Percentiles rank a stretch among this genome's conserved stretches.
These are phyloP conservation scores for Blastobotrys buckinghamii DNA, from an alignment of 1,139 yeast genomes.

Conservation along the genomic window DNA sequence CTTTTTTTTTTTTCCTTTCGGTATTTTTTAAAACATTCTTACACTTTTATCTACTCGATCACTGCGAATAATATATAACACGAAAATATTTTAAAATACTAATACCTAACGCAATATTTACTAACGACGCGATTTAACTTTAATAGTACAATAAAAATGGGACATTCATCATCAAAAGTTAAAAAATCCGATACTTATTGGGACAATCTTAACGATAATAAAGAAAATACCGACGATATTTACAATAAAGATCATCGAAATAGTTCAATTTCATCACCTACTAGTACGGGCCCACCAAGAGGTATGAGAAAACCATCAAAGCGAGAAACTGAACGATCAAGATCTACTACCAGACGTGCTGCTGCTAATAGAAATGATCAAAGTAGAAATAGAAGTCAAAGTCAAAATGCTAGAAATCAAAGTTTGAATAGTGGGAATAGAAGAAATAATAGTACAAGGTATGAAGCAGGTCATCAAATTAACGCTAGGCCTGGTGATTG, in stretches of 20 bases:
- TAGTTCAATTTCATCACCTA: neutral
- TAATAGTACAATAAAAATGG: no score
- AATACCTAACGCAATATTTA: no score
- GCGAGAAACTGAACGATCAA: neutral
- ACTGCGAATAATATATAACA: no score
- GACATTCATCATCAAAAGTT: slow-evolving; percentile 3
- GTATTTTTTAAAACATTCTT: no score
- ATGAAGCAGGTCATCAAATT: neutral
- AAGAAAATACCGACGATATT: no score
- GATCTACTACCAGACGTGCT: neutral
- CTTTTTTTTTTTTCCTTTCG: no score
- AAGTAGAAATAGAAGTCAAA: neutral
- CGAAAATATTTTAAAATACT: no score
- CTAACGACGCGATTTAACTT: no score
- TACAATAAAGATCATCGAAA: neutral
- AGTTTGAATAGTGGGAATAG: neutral
- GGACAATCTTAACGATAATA: neutral
- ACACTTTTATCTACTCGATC: no score
- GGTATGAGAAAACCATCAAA: neutral
- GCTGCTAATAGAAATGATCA: neutral
- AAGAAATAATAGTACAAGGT: neutral
- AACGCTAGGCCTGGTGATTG: neutral
- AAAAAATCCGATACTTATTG: neutral
- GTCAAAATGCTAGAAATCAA: neutral
- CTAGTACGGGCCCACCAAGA: neutral